Base-by-base conservation (phyloP, 169 alveolate species). In the Miamiensis avidus region DNA sequence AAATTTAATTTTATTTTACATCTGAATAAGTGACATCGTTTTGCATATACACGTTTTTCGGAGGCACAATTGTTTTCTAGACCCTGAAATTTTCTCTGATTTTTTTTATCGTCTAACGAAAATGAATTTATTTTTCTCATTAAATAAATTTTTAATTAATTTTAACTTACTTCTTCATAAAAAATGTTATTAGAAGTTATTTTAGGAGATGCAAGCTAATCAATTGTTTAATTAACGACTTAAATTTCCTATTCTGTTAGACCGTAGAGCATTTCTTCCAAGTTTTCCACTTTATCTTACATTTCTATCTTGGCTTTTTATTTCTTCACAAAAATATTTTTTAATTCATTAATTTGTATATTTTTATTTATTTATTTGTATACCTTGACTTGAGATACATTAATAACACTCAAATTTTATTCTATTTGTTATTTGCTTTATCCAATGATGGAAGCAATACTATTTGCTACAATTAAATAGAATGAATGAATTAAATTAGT, bases 201-300 rank as follows among this genome's bases (percentile, higher is more conserved):
- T 79, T 79, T 79, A 16, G 84, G 65, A 0, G 75, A 34, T 49
- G 29, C 29, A 4, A 79, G 84, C 76, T 79, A 65, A 65, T 79
- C 64, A 25, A 79, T 28, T 0, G 84, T 79, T 65, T 49, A 4
- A 49, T 49, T 20, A 11, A 49, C 69, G 69, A 49, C 69, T 49
- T 49, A 4, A 4, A 11, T 49, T 49, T 49, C 69, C 20, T 20
- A 11, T 11, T 49, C 20, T 11, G 26, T 49, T 49, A 49, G 20
- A 49, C 26, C 20, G 20, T 4, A 49, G 20, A 49, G 4, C 69
- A 49, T 49, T 11, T 4, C 4, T 49, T 20, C 20, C 4, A 11
- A 49, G 26, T 49, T 20, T 49, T 49, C 4, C 4, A 49, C 69
- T 49, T 49, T 11, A 49, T 49, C 20, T 49, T 49, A 49, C 20